A percentile compares a stretch with the other conserved stretches of the same genome.
phyloP scores from a whole-genome alignment of 2,329 filamentous ascomycete genomes.

The Didymella pinodella region DNA sequence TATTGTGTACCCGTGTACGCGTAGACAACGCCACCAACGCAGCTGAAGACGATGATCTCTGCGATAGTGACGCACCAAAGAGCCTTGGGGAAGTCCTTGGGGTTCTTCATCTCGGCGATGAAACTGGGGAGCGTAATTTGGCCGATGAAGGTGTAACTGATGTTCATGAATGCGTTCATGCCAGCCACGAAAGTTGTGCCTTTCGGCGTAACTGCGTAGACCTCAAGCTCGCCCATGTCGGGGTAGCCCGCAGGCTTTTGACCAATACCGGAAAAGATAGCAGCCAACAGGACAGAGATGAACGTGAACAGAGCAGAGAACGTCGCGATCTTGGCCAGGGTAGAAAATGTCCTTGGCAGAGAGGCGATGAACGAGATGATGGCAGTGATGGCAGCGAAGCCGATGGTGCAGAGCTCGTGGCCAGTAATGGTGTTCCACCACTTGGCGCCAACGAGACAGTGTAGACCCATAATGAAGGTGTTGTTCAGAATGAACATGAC shows the following conservation, averaged over 20 bases:
- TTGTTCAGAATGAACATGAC: constrained; percentile 95
- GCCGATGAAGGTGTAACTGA: constrained; percentile 94
- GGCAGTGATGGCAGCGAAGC: constrained; percentile 77
- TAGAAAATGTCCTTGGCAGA: constrained; percentile 83
- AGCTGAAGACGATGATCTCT: constrained; percentile 84
- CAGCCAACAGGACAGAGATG: constrained; percentile 82
- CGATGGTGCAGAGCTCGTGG: constrained; percentile 76
- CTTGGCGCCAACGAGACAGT: constrained; percentile 83
- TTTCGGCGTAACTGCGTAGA: constrained; percentile 71
- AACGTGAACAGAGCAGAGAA: constrained; percentile 88
- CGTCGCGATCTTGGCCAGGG: constrained; percentile 80
- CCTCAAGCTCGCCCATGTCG: constrained; percentile 66
- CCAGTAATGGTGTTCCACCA: constrained; percentile 90
- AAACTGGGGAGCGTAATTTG: constrained; percentile 94
- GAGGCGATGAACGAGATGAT: constrained; percentile 80
- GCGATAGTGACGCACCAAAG: constrained; percentile 89
- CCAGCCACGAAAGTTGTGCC: constrained; percentile 82
- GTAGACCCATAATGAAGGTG: constrained; percentile 85
- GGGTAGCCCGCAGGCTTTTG: constrained; percentile 73
- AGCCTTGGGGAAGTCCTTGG: constrained; percentile 88
- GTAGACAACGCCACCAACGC: constrained; percentile 83
- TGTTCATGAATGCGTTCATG: constrained; percentile 91
- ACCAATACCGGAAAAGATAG: constrained; percentile 82
- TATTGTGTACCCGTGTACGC: constrained; percentile 90
- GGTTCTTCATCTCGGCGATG: constrained; percentile 89